Evolutionary conservation across 192 early-diverging fungal species (phyloP), one percentile per base, ranked within the genome.

Genomic region (Umbelopsis sp.): DNA sequence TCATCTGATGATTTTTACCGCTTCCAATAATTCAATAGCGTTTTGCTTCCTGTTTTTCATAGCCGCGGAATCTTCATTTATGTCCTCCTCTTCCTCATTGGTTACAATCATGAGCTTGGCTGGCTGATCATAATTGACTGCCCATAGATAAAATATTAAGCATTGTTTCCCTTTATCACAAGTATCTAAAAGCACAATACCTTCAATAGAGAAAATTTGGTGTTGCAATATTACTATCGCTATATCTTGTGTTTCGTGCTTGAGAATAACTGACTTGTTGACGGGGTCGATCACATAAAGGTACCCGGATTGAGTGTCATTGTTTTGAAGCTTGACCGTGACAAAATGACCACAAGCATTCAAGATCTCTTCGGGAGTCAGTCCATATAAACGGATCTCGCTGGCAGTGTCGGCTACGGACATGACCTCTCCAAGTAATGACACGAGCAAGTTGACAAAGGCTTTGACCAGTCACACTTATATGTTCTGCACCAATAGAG

Each of bases 31-130:
- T 12, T 61, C 11, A 30, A 61, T 61, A 13, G 55, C 55, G 3
- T 61, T 25, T 6, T 61, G 55, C 16, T 61, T 61, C 27, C 55
- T 61, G 18, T 35, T 15, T 61, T 25, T 23, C 55, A 61, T 61
- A 16, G 30, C 55, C 55, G 30, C 55, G 55, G 55, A 61, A 61
- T 61, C 55, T 12, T 61, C 7, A 23, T 35, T 61, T 61, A 61
- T 10, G 30, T 33, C 27, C 55, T 61, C 55, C 55, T 23, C 55
- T 30, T 12, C 55, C 55, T 16, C 33, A 61, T 2, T 30, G 16
- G 55, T 18, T 10, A 25, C 55, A 4, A 61, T 37, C 33, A 61
- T 61, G 55, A 61, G 55, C 21, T 35, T 61, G 55, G 33, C 27
- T 61, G 55, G 30, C 30, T 35, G 55, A 41, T 61, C 55, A 18